These are phyloP conservation scores for Clarireedia paspali DNA, from an alignment of 2,329 filamentous ascomycete genomes.

Conservation along the genomic window DNA sequence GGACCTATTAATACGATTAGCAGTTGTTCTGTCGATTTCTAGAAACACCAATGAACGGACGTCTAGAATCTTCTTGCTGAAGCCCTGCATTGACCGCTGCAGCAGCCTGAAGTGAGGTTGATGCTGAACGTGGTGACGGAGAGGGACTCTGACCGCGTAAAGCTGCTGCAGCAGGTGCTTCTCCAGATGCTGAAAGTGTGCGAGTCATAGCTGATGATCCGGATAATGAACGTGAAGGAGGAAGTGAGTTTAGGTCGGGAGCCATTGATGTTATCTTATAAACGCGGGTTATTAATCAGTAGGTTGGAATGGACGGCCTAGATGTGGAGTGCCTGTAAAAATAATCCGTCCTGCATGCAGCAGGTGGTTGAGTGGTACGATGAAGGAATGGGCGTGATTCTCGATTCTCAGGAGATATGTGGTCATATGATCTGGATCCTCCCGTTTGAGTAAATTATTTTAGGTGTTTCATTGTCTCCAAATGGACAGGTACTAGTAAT, in stretches of 20 bases:
- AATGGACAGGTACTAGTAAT: not conserved
- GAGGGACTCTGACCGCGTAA: constrained; percentile 44
- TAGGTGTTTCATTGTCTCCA: not conserved
- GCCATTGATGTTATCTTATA: constrained; percentile 16
- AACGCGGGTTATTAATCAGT: not conserved
- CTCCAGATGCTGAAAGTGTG: constrained; percentile 32
- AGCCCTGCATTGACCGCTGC: constrained; percentile 72
- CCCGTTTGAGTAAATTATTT: not conserved
- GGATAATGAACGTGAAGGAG: constrained; percentile 35
- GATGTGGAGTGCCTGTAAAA: not conserved
- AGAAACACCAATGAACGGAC: constrained; percentile 32
- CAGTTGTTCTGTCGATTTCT: not conserved
- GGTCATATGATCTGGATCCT: not conserved
- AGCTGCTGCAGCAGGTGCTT: constrained; percentile 16
- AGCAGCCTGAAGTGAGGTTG: constrained; percentile 66
- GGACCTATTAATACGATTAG: constrained; percentile 18
- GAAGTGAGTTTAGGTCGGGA: constrained; percentile 53
- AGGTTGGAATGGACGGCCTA: not conserved
- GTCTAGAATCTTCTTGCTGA: constrained; percentile 54
- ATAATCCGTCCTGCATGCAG: not conserved
- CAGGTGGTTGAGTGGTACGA: not conserved
- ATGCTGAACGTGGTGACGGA: constrained; percentile 55
- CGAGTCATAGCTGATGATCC: constrained; percentile 31
- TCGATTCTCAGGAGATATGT: not conserved
- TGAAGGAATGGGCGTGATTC: not conserved